Percentiles rank a stretch among this genome's conserved stretches.
Evolutionary conservation across 2,329 filamentous ascomycete genomes (phyloP).

Genomic region (Hypoxylon rubiginosum): DNA sequence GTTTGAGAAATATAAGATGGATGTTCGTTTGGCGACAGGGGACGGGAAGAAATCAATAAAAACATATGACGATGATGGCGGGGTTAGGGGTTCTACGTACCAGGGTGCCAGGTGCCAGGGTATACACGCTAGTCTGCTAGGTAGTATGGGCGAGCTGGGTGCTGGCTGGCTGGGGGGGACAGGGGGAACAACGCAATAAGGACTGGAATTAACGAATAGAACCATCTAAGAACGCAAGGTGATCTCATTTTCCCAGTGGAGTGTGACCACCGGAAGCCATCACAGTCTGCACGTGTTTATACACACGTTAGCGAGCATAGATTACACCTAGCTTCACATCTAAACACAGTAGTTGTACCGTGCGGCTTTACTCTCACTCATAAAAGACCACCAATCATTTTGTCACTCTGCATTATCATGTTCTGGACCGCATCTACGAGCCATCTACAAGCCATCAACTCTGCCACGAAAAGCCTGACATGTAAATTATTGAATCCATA

Average conservation of each 20-base stretch:
- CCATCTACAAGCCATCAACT: constrained; percentile 25
- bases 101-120: not conserved
- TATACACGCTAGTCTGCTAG: not conserved
- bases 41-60: constrained; percentile 27
- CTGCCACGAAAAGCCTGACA: constrained; percentile 33
- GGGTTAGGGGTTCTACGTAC: constrained; percentile 13
- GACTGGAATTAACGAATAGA: constrained; percentile 20
- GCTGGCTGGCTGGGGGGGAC: too few species aligned
- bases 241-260: constrained; percentile 44
- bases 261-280: constrained; percentile 16
- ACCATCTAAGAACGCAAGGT: constrained; percentile 38
- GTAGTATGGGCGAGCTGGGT: not conserved
- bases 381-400: not conserved
- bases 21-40: constrained; percentile 9
- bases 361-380: not conserved
- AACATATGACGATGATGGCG: constrained; percentile 42
- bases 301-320: not conserved
- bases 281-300: constrained; percentile 1
- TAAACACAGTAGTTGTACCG: constrained; percentile 7
- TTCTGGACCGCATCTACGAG: not conserved
- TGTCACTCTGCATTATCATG: constrained; percentile 19
- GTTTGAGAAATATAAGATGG: constrained; percentile 26
- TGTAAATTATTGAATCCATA: constrained; percentile 15
- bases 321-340: not conserved
- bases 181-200: constrained; percentile 5